These are phyloP conservation scores for Capsicum chinense DNA, from an alignment of 257 asterid species.

Conservation along the genomic window DNA sequence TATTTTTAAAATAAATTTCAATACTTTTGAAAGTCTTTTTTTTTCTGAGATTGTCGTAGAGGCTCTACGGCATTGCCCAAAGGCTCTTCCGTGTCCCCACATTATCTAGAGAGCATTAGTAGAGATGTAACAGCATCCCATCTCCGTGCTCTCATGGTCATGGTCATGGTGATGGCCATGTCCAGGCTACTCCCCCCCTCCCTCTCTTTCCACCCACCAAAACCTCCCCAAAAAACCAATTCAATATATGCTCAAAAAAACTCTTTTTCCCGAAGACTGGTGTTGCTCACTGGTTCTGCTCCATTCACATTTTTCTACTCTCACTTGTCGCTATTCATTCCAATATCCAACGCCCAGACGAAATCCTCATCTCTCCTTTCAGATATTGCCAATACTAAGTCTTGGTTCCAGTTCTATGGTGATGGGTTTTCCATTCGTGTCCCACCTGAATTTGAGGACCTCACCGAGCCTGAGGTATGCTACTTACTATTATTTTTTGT, in stretches of 20 bases:
- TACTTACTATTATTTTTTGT: background rate
- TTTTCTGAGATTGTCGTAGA: too few relatives aligned
- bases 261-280: conserved; percentile 50
- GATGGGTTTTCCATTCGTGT: conserved; percentile 88
- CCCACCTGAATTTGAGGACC: conserved; percentile 83
- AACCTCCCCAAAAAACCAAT: conserved; percentile 34
- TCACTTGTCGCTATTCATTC: conserved; percentile 36
- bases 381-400: conserved; percentile 79
- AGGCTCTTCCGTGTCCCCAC: conserved; percentile 28
- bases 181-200: conserved; percentile 34
- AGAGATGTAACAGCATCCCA: conserved; percentile 31
- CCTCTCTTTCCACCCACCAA: conserved; percentile 45
- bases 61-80: too few relatives aligned
- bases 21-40: too few relatives aligned
- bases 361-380: conserved; percentile 57
- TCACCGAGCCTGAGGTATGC: conserved; percentile 79
- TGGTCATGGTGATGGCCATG: conserved; percentile 42
- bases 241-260: conserved; percentile 29
- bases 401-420: conserved; percentile 90
- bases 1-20: too few relatives aligned
- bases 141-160: conserved; percentile 39
- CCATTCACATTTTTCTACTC: conserved; percentile 37
- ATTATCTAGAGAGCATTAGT: conserved; percentile 29
- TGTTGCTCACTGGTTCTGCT: conserved; percentile 47
- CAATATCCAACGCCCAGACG: conserved; percentile 49